These are phyloP conservation scores for Primulina tabacum DNA, from an alignment of 257 asterid genomes.

Conservation along the genomic window DNA sequence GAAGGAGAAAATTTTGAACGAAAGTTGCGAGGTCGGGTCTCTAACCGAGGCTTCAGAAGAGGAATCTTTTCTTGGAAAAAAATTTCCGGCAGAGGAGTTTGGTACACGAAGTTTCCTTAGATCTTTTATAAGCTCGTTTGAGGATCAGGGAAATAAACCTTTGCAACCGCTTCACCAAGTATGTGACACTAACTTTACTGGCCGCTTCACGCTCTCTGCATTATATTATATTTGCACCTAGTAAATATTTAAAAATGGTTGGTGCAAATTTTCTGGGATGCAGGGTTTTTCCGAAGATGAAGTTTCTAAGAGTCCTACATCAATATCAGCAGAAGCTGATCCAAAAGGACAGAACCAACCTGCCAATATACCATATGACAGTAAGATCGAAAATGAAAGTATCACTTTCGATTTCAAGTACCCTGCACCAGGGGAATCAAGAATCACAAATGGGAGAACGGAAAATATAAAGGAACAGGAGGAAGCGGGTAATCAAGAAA, in stretches of 20 bases:
- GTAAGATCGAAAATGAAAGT: conserved; percentile 44
- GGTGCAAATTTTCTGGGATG: conserved; percentile 19
- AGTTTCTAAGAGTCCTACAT: conserved; percentile 29
- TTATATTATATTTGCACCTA: conserved; percentile 7
- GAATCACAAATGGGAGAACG: conserved; percentile 4
- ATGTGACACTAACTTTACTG: not conserved
- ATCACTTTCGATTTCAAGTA: conserved; percentile 47
- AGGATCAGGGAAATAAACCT: conserved; percentile 19
- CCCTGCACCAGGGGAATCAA: conserved; percentile 24
- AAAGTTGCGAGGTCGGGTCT: conserved; percentile 9
- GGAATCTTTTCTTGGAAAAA: conserved; percentile 27
- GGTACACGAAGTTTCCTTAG: conserved; percentile 29
- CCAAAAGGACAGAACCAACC: conserved; percentile 32
- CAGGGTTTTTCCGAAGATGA: conserved; percentile 43
- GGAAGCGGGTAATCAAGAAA: conserved; percentile 13
- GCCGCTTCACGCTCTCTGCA: not conserved
- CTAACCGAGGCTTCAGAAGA: conserved; percentile 26
- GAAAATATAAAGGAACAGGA: conserved; percentile 24
- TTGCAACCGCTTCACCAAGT: not conserved
- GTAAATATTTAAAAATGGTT: conserved; percentile 15
- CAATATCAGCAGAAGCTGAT: conserved; percentile 28
- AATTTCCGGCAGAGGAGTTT: conserved; percentile 27
- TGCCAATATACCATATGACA: conserved; percentile 34
- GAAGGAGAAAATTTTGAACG: conserved; percentile 14
- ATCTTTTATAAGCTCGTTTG: conserved; percentile 25